A percentile compares a stretch with the other conserved stretches of the same genome.
These are phyloP conservation scores for Penicillium desertorum DNA, from an alignment of 495 filamentous ascomycete genomes.

Conservation along the genomic window DNA sequence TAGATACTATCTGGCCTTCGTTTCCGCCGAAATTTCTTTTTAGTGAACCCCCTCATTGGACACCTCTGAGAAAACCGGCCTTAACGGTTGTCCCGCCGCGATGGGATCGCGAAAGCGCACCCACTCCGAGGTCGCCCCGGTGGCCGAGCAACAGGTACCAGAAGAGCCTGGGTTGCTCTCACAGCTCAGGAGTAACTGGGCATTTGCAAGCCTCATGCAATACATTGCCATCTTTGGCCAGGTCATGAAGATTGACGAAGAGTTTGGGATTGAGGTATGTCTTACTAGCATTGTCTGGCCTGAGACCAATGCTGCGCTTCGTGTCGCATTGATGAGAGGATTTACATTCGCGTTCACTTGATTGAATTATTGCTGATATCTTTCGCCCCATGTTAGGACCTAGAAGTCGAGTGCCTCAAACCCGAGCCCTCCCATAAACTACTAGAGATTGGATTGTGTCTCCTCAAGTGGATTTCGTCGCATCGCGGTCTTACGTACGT, in stretches of 20 bases:
- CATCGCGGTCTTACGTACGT: conserved; percentile 87
- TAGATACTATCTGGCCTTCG: conserved; percentile 2
- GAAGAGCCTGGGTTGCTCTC: conserved; percentile 58
- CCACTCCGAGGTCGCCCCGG: conserved; percentile 63
- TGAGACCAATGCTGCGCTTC: conserved; percentile 8
- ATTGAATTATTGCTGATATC: conserved; percentile 14
- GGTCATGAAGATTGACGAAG: conserved; percentile 82
- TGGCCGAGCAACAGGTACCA: conserved; percentile 41
- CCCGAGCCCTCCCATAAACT: conserved; percentile 69
- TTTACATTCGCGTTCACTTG: neutral
- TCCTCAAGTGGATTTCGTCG: conserved; percentile 91
- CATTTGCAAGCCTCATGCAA: conserved; percentile 92
- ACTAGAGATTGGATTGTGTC: conserved; percentile 76
- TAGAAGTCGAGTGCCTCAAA: conserved; percentile 85
- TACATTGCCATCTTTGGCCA: conserved; percentile 88
- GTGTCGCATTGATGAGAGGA: conserved; percentile 9
- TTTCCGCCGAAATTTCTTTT: neutral
- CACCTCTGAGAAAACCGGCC: conserved; percentile 18
- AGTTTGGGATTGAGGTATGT: conserved; percentile 80
- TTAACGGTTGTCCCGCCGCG: conserved; percentile 38
- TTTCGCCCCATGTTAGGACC: conserved; percentile 56
- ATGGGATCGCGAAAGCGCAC: conserved; percentile 69
- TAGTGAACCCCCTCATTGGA: conserved; percentile 20
- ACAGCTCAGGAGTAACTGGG: conserved; percentile 83
- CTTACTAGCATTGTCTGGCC: neutral